These are phyloP conservation scores for Bodo saltans DNA, from an alignment of 78 protist genomes.

Conservation along the genomic window DNA sequence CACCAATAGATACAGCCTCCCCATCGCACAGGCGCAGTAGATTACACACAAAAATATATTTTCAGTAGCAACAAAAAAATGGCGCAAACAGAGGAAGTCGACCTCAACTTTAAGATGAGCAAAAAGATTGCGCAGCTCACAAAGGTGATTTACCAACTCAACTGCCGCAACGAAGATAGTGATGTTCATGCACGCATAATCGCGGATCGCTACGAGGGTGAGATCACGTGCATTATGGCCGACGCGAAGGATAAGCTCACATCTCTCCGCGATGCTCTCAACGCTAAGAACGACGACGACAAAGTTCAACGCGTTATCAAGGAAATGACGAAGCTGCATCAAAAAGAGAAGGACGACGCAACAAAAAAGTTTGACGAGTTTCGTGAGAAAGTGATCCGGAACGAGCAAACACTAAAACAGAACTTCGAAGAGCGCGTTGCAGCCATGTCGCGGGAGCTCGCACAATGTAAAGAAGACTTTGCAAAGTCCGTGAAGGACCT, in stretches of 20 bases:
- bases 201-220: slow-evolving; percentile 43
- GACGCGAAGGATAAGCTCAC: slow-evolving; percentile 3
- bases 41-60: no score
- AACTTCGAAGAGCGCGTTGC: not conserved
- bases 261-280: not conserved
- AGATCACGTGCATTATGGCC: slow-evolving; percentile 40
- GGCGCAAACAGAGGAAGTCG: not conserved
- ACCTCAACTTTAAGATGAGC: slow-evolving; percentile 48
- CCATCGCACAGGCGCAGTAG: no score
- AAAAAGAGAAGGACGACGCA: slow-evolving; percentile 8
- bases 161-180: slow-evolving; percentile 56
- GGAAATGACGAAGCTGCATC: not conserved
- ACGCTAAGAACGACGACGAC: not conserved
- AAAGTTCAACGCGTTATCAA: not conserved
- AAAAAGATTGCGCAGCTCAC: slow-evolving; percentile 67
- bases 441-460: not conserved
- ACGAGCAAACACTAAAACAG: not conserved
- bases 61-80: no score
- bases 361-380: slow-evolving; percentile 6
- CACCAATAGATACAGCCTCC: no score
- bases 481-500: not conserved
- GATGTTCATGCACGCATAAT: slow-evolving; percentile 23
- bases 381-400: not conserved
- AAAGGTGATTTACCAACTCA: slow-evolving; percentile 56
- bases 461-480: not conserved